These are phyloP conservation scores for Prunus padus DNA, from an alignment of 306 rosid genomes.

Conservation along the genomic window DNA sequence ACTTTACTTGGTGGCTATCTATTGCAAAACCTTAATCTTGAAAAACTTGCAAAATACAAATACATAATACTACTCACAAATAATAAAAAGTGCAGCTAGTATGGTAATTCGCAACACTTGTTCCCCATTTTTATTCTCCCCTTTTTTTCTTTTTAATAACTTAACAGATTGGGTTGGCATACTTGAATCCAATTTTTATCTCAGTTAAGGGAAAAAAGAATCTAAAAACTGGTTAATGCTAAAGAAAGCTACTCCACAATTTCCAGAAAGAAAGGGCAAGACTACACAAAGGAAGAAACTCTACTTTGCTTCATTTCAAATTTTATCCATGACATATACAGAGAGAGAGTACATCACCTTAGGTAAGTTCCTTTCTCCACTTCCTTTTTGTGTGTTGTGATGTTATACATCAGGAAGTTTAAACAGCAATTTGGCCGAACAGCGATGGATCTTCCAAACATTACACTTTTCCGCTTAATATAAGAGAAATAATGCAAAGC, in stretches of 20 bases:
- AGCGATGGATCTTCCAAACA: constrained; percentile 9
- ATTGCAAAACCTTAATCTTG: too few species aligned
- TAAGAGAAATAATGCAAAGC: not conserved
- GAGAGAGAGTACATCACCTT: constrained; percentile 6
- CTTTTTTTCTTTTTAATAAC: too few species aligned
- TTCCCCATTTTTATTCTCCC: not conserved
- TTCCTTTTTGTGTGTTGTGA: not conserved
- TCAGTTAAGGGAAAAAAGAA: not conserved
- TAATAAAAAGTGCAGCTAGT: too few species aligned
- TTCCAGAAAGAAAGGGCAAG: not conserved
- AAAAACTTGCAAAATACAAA: too few species aligned
- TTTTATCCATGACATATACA: not conserved
- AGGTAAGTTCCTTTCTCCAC: constrained; percentile 15
- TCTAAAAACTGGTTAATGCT: not conserved
- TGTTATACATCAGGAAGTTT: constrained; percentile 17
- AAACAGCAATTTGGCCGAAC: not conserved
- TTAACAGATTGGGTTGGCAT: not conserved
- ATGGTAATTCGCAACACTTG: not conserved
- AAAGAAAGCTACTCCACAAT: not conserved
- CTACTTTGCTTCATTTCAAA: not conserved
- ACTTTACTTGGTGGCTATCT: too few species aligned
- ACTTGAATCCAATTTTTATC: not conserved
- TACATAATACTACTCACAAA: too few species aligned
- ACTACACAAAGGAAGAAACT: constrained; percentile 1
- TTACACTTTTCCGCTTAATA: not conserved